phyloP scores from a whole-genome alignment of 495 filamentous ascomycete genomes.

The Lophiostoma macrostomum region DNA sequence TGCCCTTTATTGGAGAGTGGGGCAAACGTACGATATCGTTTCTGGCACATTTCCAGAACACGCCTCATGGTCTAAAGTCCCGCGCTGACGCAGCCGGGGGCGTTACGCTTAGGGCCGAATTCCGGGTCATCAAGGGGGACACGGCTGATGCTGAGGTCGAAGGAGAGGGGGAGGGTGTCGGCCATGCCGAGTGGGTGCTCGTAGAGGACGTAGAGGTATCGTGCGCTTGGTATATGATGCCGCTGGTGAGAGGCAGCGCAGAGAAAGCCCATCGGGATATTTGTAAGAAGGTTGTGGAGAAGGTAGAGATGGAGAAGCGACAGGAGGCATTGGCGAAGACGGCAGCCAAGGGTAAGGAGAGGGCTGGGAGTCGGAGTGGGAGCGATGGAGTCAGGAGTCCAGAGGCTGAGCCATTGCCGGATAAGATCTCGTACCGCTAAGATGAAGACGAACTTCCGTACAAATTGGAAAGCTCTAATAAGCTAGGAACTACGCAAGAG shows the following conservation, averaged over 20 bases:
- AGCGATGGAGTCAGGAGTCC: too few species aligned
- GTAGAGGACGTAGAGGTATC: conserved; percentile 31
- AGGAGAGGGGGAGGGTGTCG: conserved; percentile 28
- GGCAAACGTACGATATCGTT: conserved; percentile 25
- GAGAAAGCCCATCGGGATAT: conserved; percentile 26
- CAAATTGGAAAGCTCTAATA: too few species aligned
- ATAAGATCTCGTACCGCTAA: conserved; percentile 14
- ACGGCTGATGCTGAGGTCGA: conserved; percentile 18
- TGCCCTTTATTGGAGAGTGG: conserved; percentile 30
- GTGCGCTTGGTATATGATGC: conserved; percentile 30
- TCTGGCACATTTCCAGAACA: conserved; percentile 25
- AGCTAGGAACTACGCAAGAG: too few species aligned
- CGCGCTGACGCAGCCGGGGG: conserved; percentile 20
- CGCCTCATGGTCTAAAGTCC: conserved; percentile 18
- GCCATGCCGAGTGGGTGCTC: conserved; percentile 24
- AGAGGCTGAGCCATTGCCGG: neutral
- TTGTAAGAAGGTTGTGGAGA: conserved; percentile 27
- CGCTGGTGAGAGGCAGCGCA: conserved; percentile 26
- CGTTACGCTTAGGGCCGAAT: conserved; percentile 25
- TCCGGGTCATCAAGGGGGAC: conserved; percentile 13
- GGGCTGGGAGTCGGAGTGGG: neutral
- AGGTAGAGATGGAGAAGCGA: conserved; percentile 18
- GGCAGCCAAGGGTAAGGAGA: conserved; percentile 10
- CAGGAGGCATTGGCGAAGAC: conserved; percentile 17
- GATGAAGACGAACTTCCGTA: neutral